Percentiles rank a stretch among this genome's conserved stretches.
Evolutionary conservation across 2,329 filamentous ascomycete species (phyloP).

Genomic region (Knufia petricola): DNA sequence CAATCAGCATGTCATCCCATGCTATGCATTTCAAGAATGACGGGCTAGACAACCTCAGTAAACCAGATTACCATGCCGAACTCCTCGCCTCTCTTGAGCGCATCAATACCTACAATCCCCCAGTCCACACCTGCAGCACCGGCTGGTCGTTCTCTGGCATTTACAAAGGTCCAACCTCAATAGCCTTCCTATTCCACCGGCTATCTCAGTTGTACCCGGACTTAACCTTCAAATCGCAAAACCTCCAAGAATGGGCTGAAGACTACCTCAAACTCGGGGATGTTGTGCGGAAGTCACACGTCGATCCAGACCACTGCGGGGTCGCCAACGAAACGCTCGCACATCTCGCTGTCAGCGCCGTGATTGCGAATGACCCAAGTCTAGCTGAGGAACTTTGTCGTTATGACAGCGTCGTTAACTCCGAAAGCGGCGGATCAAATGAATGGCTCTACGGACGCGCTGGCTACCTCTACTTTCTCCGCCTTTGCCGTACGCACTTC

Average conservation of each 20-base stretch:
- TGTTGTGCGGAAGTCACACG: conserved; percentile 8
- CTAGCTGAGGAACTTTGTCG: conserved; percentile 32
- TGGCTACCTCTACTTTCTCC: conserved; percentile 58
- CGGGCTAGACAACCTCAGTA: conserved; percentile 1
- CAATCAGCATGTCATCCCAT: too few species aligned
- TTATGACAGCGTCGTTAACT: conserved; percentile 9
- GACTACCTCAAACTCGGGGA: conserved; percentile 31
- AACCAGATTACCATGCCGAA: conserved; percentile 13
- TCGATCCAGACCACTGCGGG: conserved; percentile 41
- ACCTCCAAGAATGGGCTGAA: conserved; percentile 38
- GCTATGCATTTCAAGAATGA: conserved; percentile 10
- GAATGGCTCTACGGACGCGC: conserved; percentile 60
- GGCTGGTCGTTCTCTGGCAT: conserved; percentile 34
- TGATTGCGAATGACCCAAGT: conserved; percentile 32
- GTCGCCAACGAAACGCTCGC: conserved; percentile 43
- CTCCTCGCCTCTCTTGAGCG: conserved; percentile 17
- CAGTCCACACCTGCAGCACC: conserved; percentile 21
- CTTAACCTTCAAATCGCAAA: conserved; percentile 35
- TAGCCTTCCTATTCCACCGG: conserved; percentile 48
- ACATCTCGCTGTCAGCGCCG: conserved; percentile 38
- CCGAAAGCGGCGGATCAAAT: conserved; percentile 40
- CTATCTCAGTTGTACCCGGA: conserved; percentile 38
- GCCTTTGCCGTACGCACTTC: conserved; percentile 52
- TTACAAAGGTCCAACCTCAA: conserved; percentile 45
- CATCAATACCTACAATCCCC: conserved; percentile 22